Base-by-base conservation (phyloP, 2,329 filamentous ascomycete genomes). In the Coleophoma crateriformis region DNA sequence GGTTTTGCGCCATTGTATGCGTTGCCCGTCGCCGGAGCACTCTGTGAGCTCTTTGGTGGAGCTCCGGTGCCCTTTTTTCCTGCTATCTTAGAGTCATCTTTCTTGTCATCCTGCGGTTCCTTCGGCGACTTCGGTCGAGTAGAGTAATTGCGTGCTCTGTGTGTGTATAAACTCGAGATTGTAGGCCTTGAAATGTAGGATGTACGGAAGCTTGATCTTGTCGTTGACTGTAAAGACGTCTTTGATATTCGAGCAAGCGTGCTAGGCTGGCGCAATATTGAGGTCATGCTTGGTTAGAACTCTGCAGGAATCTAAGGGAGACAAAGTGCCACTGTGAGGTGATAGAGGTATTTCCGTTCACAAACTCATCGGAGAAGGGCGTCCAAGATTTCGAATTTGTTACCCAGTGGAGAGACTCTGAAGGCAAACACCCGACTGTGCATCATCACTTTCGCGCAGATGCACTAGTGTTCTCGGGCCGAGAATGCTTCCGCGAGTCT, bases 191-290 rank as follows among this genome's bases (percentile, higher is more conserved):
- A 59, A 54, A 64, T 66, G 64, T 63, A 68, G 50, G 60, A 69
- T 63, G 60, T 64, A 57, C 64, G 71, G 63, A 69, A 57, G 39
- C 72, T 71, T 54, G 73, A 69, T 62, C 75, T 73, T 48, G 77
- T 68, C 53, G 76, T 68, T 60, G 72, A 69, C 63, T 76, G 75
- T 62, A 78, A 71, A 57, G 76, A 75, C 58, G 77, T 71, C 67
- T 77, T 78, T 51, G 80, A 78, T 63, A 82, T 74, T 67, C 79
- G 77, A 70, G 81, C 79, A 65, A 87, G 71, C 67, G 81, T 78
- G 72, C 81, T 79, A 67, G 84, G 78, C 68, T 82, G 81, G 67
- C 83, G 79, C 58, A 87, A 71, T 62, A 84, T 73, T 62, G 80
- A 79, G 67, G 82, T 82, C 84, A 87, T 87, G 69, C 66, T 73